These are phyloP conservation scores for Rhizopus sp. DNA, from an alignment of 371 early-diverging fungal species.

Conservation along the genomic window DNA sequence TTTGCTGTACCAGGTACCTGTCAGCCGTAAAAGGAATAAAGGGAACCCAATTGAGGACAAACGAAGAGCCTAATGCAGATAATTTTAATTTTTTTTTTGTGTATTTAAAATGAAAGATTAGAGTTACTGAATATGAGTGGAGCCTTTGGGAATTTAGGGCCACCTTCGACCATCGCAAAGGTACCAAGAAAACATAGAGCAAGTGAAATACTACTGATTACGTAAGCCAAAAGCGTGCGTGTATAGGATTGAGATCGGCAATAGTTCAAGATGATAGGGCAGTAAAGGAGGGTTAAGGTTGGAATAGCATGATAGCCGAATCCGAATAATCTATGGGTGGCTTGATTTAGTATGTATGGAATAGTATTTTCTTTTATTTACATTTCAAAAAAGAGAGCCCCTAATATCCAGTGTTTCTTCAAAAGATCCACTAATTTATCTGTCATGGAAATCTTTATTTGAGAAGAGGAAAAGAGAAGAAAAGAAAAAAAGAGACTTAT, in stretches of 20 bases:
- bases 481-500: background rate
- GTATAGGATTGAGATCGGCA: conserved; percentile 15
- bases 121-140: conserved; percentile 16
- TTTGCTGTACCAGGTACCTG: conserved; percentile 11
- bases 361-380: background rate
- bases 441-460: background rate
- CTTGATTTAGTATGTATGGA: background rate
- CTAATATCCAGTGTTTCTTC: background rate
- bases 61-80: conserved; percentile 1
- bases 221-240: conserved; percentile 19
- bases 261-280: conserved; percentile 22
- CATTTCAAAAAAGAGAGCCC: background rate
- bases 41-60: conserved; percentile 1
- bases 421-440: background rate
- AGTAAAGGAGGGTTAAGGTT: conserved; percentile 22
- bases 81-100: background rate
- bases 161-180: conserved; percentile 8
- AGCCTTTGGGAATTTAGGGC: conserved; percentile 18
- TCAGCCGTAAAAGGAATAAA: conserved; percentile 14
- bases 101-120: background rate
- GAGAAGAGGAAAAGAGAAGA: background rate
- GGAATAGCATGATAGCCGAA: conserved; percentile 42
- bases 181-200: conserved; percentile 23
- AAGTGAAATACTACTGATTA: conserved; percentile 15
- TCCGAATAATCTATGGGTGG: conserved; percentile 21